Base-by-base conservation (phyloP, 2,329 filamentous ascomycete species). In the Myotisia sp. region DNA sequence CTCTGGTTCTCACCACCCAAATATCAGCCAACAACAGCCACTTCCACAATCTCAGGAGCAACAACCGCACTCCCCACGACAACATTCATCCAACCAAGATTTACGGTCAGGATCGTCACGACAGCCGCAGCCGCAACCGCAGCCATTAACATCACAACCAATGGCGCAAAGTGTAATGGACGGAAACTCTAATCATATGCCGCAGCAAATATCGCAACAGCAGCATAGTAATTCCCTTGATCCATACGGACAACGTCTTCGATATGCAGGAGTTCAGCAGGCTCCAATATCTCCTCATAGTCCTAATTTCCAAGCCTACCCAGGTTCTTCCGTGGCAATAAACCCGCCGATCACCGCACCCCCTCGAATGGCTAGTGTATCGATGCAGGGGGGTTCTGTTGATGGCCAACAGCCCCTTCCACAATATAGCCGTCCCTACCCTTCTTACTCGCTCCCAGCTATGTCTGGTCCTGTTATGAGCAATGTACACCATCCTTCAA, bases 401-500 rank as follows among this genome's bases (percentile, higher is more conserved):
- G 43, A 43, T 31, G 47, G 47, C 12, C 53, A 56, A 29, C 48
- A 48, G 3, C 48, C 49, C n/a, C 50, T 57, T 36, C 49, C 45
- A 18, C 58, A 56, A 17, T 55, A 49, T 36, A 50, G 49, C 19
- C 60, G 61, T 48, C 59, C 62, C 2, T 64, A 60, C 47, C 56
- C 60, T 6, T 63, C 61, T 5, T 71, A 76, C 46, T 67, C 67
- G 3, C 64, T 79, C 3, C 69, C 77, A 3, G 62, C 66, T n/a
- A 69, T 76, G 63, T 61, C 65, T 26, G 74, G 76, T 1, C 69
- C 77, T 1, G 75, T 87, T 18, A 74, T 87, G 64, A 79, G 80
- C 10, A 90, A 87, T 49, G 69, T 90, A 17, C 72, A 77, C 47
- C 81, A 76, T 40, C 82, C 82, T 0, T 73, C 72, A 34, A 68